Base-by-base conservation (phyloP, 1,284 basidiomycete species). In the Puccinia horiana region DNA sequence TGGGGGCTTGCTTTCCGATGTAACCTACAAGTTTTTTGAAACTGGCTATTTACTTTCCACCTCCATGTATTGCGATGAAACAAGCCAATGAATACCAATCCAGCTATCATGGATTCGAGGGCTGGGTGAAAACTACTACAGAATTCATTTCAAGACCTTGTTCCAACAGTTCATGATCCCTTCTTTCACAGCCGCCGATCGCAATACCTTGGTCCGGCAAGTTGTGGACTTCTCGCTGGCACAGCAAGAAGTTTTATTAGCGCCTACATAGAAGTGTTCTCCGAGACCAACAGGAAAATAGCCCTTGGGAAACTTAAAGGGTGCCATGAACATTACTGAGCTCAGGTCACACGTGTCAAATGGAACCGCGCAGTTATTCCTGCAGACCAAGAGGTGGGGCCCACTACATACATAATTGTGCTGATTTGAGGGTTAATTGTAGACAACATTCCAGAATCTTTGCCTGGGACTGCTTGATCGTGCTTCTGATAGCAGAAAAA, bases 1-100 rank as follows among this genome's bases (percentile, higher is more conserved):
- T 40, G 70, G 70, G 1, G 70, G 70, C 20, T 52, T 73, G 23
- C 14, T 73, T 49, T 73, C 42, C 2, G 70, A 73, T 47, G 70
- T 73, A 1, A 73, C 70, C 47, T n/a, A n/a, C n/a, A n/a, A n/a
- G n/a, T n/a, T n/a, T n/a, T n/a, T n/a, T n/a, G n/a, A n/a, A n/a
- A n/a, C n/a, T 29, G 70, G 40, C 1, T 73, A 73, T 42, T 16
- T 73, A 1, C 26, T 73, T 20, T 47, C 42, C 9, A 73, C 70
- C 18, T 42, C 29, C 1, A 73, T 73, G 70, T 73, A 47, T 29
- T 11, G n/a, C 18, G 44, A 47, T 3, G 44, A 44, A 8, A 47
- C 49, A n/a, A 8, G 4, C 23, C 12, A 42, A 47, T 73, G 70
- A 42, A 29, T 29, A 5, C 70, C 70, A 29, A 16, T 73, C 16